These are phyloP conservation scores for Erigeron philadelphicus DNA, from an alignment of 140 eudicot genomes.

Conservation along the genomic window DNA sequence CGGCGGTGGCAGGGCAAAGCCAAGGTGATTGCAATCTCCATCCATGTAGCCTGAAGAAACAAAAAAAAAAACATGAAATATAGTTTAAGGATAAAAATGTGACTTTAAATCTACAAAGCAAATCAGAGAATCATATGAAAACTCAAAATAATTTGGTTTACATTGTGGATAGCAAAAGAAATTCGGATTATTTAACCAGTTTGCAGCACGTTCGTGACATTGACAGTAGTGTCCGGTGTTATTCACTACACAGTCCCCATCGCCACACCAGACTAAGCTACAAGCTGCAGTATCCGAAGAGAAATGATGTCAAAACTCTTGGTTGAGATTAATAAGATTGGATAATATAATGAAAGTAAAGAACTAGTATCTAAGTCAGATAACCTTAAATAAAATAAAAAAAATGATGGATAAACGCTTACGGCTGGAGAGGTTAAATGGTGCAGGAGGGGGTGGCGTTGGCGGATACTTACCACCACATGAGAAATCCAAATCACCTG, in stretches of 20 bases:
- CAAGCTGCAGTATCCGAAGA: constrained; percentile 36
- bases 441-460: constrained; percentile 10
- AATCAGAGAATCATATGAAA: background rate
- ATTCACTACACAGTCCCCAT: constrained; percentile 49
- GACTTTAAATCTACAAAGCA: background rate
- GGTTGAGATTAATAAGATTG: background rate
- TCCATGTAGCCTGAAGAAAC: constrained; percentile 39
- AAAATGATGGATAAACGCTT: constrained; percentile 9
- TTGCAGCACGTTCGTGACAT: constrained; percentile 53
- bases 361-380: background rate
- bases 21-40: constrained; percentile 42
- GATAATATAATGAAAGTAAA: background rate
- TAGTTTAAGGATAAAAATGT: no score
- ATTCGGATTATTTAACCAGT: constrained; percentile 30
- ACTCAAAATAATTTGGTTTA: constrained; percentile 25
- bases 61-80: background rate
- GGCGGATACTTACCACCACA: constrained; percentile 44
- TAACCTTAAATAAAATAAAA: background rate
- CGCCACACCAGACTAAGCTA: constrained; percentile 59
- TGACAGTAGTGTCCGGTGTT: constrained; percentile 40
- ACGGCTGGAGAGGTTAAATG: constrained; percentile 38
- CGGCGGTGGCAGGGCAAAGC: constrained; percentile 26
- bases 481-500: constrained; percentile 43
- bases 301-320: background rate
- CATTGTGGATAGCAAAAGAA: constrained; percentile 50